Evolutionary conservation across 306 rosid species (phyloP).

Genomic region (Nissolia schottii): DNA sequence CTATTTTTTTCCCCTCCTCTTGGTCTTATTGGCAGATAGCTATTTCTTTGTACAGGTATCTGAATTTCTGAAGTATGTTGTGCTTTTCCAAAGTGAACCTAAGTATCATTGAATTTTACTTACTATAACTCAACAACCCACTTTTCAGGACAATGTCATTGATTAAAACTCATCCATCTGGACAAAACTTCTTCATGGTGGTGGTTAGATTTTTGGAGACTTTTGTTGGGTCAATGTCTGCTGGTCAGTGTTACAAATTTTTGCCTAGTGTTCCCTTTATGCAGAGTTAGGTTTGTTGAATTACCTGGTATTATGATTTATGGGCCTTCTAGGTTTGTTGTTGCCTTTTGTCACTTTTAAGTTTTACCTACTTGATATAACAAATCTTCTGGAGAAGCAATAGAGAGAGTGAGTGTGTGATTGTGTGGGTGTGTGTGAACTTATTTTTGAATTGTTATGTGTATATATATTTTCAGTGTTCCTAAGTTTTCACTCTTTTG

Average conservation of each 20-base stretch:
- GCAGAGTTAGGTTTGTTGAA: neutral
- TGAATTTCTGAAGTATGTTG: neutral
- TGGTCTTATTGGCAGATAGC: conserved; percentile 59
- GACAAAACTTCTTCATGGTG: conserved; percentile 55
- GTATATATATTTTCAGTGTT: conserved; percentile 3
- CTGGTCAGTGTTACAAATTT: conserved; percentile 43
- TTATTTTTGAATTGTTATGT: neutral
- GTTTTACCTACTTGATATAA: neutral
- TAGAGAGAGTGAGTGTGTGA: neutral
- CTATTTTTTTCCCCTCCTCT: neutral
- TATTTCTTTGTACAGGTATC: conserved; percentile 77
- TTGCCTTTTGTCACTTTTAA: neutral
- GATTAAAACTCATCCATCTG: conserved; percentile 48
- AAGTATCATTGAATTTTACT: conserved; percentile 14
- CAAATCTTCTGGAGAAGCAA: neutral
- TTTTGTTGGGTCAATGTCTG: conserved; percentile 79
- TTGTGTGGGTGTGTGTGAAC: too few species aligned
- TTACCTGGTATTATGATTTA: neutral
- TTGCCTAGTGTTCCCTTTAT: neutral
- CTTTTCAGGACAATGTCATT: conserved; percentile 65
- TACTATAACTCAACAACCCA: conserved; percentile 11
- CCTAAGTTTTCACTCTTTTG: conserved; percentile 9
- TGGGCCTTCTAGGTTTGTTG: neutral
- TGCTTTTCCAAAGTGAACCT: neutral
- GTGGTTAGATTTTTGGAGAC: conserved; percentile 75